Conservation (phyloP, 2,329 filamentous ascomycete species). For the Emergomyces pasteurianus region DNA sequence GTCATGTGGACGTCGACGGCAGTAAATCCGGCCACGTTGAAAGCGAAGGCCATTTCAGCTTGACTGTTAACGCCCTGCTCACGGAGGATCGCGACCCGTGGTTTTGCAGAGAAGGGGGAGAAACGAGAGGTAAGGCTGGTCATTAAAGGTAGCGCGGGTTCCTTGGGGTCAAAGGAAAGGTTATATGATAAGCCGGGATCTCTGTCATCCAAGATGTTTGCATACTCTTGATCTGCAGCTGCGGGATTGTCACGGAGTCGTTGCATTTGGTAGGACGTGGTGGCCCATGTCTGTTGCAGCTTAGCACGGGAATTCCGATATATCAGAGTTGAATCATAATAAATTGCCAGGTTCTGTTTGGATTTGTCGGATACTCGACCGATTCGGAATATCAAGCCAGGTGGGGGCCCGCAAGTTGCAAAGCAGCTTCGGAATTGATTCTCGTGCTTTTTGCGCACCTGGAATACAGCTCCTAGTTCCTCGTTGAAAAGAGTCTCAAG, state of each 20-base stretch:
- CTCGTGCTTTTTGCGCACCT: slow-evolving; percentile 75
- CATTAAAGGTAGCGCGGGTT: slow-evolving; percentile 60
- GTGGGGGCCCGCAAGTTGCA: slow-evolving; percentile 74
- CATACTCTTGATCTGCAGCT: slow-evolving; percentile 75
- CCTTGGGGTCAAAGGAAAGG: slow-evolving; percentile 66
- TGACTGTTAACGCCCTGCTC: slow-evolving; percentile 95
- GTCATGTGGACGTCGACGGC: slow-evolving; percentile 95
- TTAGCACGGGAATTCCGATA: slow-evolving; percentile 57
- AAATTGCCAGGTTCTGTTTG: slow-evolving; percentile 67
- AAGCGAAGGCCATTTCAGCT: slow-evolving; percentile 96
- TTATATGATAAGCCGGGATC: slow-evolving; percentile 80
- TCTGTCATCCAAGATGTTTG: slow-evolving; percentile 57
- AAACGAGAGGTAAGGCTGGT: slow-evolving; percentile 46
- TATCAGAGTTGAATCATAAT: slow-evolving; percentile 56
- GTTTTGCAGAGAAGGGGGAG: slow-evolving; percentile 48
- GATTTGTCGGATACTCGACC: slow-evolving; percentile 56
- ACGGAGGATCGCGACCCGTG: slow-evolving; percentile 79
- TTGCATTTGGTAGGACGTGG: slow-evolving; percentile 85
- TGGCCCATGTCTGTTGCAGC: slow-evolving; percentile 79
- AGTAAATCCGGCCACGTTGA: slow-evolving; percentile 80
- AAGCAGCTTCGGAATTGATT: slow-evolving; percentile 80
- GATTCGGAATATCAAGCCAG: slow-evolving; percentile 71
- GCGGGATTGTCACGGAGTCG: slow-evolving; percentile 75
- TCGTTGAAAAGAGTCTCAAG: slow-evolving; percentile 85
- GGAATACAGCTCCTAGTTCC: slow-evolving; percentile 91